These are phyloP conservation scores for Westerdykella aurantiaca DNA, from an alignment of 2,329 filamentous ascomycete species.

Conservation along the genomic window DNA sequence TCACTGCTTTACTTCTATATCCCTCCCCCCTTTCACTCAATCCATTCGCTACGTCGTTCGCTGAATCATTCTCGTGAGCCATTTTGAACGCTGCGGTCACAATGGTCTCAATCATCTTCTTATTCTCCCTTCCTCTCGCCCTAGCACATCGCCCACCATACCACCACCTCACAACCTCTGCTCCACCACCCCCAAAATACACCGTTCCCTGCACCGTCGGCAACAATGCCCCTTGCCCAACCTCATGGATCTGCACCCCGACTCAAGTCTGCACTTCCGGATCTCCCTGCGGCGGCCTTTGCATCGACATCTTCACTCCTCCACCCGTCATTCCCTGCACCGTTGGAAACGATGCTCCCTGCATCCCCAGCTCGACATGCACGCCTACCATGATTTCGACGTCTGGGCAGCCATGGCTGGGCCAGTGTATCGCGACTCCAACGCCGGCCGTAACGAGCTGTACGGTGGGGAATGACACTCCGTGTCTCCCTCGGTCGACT, in stretches of 20 bases:
- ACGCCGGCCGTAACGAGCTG: conserved; percentile 1
- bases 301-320: conserved; percentile 1
- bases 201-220: conserved; percentile 5
- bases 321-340: conserved; percentile 2
- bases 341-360: conserved; percentile 3
- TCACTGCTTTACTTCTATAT: too few relatives aligned
- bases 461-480: conserved; percentile 8
- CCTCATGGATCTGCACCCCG: conserved; percentile 6
- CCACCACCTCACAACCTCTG: too few relatives aligned
- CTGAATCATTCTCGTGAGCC: too few relatives aligned
- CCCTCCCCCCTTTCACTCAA: too few relatives aligned
- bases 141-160: too few relatives aligned
- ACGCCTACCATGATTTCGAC: conserved; percentile 4
- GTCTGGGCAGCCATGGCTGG: conserved; percentile 2
- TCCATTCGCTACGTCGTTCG: too few relatives aligned
- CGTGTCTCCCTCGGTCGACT: conserved; percentile 4
- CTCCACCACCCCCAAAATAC: background rate
- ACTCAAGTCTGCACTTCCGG: conserved; percentile 6
- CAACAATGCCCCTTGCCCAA: conserved; percentile 6
- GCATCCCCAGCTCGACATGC: background rate
- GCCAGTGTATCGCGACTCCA: conserved; percentile 2
- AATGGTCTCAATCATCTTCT: too few relatives aligned
- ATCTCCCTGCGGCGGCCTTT: conserved; percentile 6
- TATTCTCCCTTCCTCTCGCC: too few relatives aligned
- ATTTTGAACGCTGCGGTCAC: too few relatives aligned